Percentiles rank a stretch among this genome's conserved stretches.
These are phyloP conservation scores for Erodium trifolium DNA, from an alignment of 441 rosid genomes.

Conservation along the genomic window DNA sequence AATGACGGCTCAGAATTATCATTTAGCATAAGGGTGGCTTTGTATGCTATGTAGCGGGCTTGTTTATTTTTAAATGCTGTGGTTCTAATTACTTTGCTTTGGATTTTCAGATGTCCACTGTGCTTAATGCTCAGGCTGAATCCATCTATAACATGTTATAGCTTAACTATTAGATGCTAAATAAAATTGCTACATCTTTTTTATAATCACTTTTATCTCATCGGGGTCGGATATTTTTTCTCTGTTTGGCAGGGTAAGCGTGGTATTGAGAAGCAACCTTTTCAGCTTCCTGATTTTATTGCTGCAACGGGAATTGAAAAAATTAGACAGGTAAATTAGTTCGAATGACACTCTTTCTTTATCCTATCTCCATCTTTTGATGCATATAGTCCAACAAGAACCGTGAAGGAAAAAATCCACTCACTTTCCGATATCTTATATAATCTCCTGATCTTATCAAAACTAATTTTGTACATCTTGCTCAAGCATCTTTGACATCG, in stretches of 20 bases:
- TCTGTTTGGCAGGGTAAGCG: slow-evolving; percentile 71
- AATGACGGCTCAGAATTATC: slow-evolving; percentile 2
- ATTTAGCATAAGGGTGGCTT: slow-evolving; percentile 7
- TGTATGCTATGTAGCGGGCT: slow-evolving; percentile 24
- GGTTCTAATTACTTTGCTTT: slow-evolving; percentile 44
- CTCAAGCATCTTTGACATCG: not conserved
- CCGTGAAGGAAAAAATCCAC: not conserved
- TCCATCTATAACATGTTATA: slow-evolving; percentile 21
- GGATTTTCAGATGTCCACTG: slow-evolving; percentile 53
- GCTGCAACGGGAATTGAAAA: slow-evolving; percentile 99
- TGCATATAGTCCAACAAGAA: not conserved
- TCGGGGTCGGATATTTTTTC: slow-evolving; percentile 27
- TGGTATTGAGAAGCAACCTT: slow-evolving; percentile 95
- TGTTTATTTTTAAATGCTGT: slow-evolving; percentile 12
- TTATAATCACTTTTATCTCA: slow-evolving; percentile 39
- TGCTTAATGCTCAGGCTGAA: slow-evolving; percentile 38
- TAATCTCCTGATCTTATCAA: not conserved
- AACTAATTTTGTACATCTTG: not conserved
- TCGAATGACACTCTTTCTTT: not conserved
- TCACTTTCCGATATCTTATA: not conserved
- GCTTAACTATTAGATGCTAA: slow-evolving; percentile 19
- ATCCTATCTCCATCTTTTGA: not conserved
- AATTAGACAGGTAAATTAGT: slow-evolving; percentile 75
- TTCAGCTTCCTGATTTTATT: slow-evolving; percentile 98
- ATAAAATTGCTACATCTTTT: not conserved